Base-by-base conservation (phyloP, 768 basidiomycete genomes). In the Collybia sordida region DNA sequence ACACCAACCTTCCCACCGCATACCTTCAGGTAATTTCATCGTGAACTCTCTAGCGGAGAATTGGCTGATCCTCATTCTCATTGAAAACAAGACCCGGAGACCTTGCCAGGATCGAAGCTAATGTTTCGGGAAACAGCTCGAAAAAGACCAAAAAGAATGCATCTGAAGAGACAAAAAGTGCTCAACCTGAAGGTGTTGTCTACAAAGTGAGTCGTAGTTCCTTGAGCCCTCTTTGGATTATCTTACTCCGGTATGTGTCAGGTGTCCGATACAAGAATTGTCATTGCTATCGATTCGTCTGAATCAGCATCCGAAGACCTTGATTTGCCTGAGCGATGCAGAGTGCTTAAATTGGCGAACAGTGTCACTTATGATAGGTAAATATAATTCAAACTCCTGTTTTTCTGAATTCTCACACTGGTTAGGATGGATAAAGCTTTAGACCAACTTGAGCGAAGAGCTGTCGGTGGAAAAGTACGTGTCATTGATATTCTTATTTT, bases 321-420 rank as follows among this genome's bases (percentile, higher is more conserved):
- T 11, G 88, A 93, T 58, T 64, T 97, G 0, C 91, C 93, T 5
- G 93, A 95, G 59, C 77, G 88, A 43, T 91, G 93, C 67, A 77
- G 90, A 15, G 70, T 94, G 44, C 64, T 98, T 45, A 98, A 98
- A 62, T 75, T 96, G 2, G 93, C 93, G 11, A 98, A 98, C 58
- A 93, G 86, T 47, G 84, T 91, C 14, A 98, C 95, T 0, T 94
- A 90, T 63, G 92, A 94, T 59, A 79, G 94, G 90, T 83, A 63
- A 37, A 53, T 25, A 23, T 31, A 22, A 23, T 25, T 12, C 2
- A 37, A 8, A 4, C 35, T 17, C 18, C 40, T 3, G 14, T 1
- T 21, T 25, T 8, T 21, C 23, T n/a, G 15, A 11, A 40, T 18
- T 43, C 46, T 50, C 34, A 48, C 38, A 27, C 24, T 27, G 24